Percentiles rank a stretch among this genome's conserved stretches.
Conservation (phyloP, 2,329 filamentous ascomycete genomes). For the Nothopassalora personata region DNA sequence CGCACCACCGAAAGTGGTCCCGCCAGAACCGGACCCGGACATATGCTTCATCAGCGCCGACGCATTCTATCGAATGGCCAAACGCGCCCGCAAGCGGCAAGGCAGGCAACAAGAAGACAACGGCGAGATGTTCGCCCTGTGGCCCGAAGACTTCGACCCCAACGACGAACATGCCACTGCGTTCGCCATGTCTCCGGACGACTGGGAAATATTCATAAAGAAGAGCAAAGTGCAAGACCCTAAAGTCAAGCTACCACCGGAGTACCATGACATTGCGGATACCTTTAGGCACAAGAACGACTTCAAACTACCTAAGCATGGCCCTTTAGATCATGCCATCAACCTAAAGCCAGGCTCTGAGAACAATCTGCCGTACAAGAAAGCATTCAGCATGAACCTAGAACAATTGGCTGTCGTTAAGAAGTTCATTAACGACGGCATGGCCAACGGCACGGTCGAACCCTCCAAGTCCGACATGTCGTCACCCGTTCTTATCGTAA, state of each 20-base stretch:
- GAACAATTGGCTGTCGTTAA: neutral
- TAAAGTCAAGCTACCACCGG: neutral
- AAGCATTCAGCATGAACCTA: neutral
- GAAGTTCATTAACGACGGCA: conserved; percentile 8
- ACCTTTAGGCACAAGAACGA: neutral
- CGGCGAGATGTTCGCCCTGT: neutral
- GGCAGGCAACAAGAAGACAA: too few relatives aligned
- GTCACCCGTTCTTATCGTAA: conserved; percentile 5
- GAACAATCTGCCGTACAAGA: too few relatives aligned
- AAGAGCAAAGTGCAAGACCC: neutral
- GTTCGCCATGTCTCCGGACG: neutral
- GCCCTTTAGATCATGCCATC: neutral
- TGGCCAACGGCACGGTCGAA: conserved; percentile 5
- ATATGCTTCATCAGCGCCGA: too few relatives aligned
- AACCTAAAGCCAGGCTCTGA: too few relatives aligned
- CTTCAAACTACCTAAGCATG: neutral
- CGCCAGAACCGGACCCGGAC: too few relatives aligned
- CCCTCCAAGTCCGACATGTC: neutral
- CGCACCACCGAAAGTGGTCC: too few relatives aligned
- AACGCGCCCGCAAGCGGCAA: too few relatives aligned
- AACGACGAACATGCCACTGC: too few relatives aligned
- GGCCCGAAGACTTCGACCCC: too few relatives aligned
- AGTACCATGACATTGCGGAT: neutral
- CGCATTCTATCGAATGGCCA: too few relatives aligned
- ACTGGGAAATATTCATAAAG: neutral